Evolutionary conservation across 2,329 filamentous ascomycete species (phyloP).

Genomic region (Escovopsis sp.): DNA sequence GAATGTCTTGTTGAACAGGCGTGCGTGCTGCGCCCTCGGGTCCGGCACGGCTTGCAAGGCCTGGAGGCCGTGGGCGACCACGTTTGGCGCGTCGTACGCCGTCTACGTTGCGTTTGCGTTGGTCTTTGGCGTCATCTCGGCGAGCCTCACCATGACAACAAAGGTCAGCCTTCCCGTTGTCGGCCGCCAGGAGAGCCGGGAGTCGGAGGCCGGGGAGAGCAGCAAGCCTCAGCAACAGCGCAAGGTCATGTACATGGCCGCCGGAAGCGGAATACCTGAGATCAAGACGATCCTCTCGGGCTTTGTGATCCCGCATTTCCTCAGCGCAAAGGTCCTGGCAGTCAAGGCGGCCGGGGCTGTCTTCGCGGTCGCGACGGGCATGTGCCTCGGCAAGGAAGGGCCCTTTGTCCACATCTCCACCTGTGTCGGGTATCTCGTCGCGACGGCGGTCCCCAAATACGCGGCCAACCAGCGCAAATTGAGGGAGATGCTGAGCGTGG

Average conservation of each 20-base stretch:
- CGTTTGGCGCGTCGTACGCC: too few species aligned
- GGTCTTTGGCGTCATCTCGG: slow-evolving; percentile 51
- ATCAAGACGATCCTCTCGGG: slow-evolving; percentile 96
- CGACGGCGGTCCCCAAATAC: slow-evolving; percentile 84
- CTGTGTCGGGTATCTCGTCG: slow-evolving; percentile 88
- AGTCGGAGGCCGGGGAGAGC: slow-evolving; percentile 65
- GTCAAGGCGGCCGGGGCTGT: slow-evolving; percentile 75
- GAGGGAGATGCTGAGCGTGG: slow-evolving; percentile 80
- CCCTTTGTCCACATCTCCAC: slow-evolving; percentile 94
- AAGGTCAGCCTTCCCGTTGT: slow-evolving; percentile 86
- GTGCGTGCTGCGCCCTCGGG: slow-evolving; percentile 16
- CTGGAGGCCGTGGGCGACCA: slow-evolving; percentile 9
- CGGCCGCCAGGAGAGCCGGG: slow-evolving; percentile 71
- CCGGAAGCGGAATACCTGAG: slow-evolving; percentile 90
- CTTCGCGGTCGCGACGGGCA: slow-evolving; percentile 78
- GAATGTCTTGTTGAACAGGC: too few species aligned
- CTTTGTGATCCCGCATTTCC: slow-evolving; percentile 89
- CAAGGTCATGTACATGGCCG: slow-evolving; percentile 91
- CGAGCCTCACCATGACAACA: slow-evolving; percentile 59
- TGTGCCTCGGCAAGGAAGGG: slow-evolving; percentile 87
- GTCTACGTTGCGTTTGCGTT: too few species aligned
- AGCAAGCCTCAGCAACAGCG: slow-evolving; percentile 34
- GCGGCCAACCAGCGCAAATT: slow-evolving; percentile 87
- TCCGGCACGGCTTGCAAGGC: slow-evolving; percentile 63
- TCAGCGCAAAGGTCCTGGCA: slow-evolving; percentile 73